Base-by-base conservation (phyloP, 1,284 basidiomycete genomes). In the Anthracocystis walkeri region DNA sequence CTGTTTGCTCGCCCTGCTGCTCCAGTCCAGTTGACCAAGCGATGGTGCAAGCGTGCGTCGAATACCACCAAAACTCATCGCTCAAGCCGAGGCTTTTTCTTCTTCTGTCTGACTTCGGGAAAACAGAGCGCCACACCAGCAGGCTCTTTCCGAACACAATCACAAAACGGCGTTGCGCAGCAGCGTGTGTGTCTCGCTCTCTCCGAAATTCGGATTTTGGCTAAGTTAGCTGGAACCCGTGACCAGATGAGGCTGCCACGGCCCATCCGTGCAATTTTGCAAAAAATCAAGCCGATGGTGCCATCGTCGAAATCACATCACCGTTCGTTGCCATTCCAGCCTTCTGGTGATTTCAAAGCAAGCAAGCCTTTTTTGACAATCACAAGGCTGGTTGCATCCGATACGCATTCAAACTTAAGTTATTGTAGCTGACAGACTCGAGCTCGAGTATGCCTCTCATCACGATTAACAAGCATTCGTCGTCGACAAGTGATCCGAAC, bases 11-110 rank as follows among this genome's bases (percentile, higher is more conserved):
- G 14, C 18, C 23, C 31, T 33, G 31, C 31, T 33, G 31, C 10
- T 51, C 20, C 18, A 14, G 21, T 10, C 41, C 21, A 27, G 21
- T 49, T n/a, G n/a, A n/a, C 29, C 4, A 29, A 29, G 4, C 29
- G 31, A 59, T 59, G 49, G 49, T 44, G 58, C 58, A 59, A 59
- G 58, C 58, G 25, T 40, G 53, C 53, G 38, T 41, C 6, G 45
- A 33, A 49, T 7, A 14, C 48, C 27, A 29, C 16, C 46, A 27
- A 40, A 40, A 18, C n/a, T n/a, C n/a, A n/a, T n/a, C n/a, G n/a
- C n/a, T 3, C 38, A 18, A 40, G 38, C 11, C 38, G 38, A 40
- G 38, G 11, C 12, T 40, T 12, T 7, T 40, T 29, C 29, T 29
- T 29, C 29, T 29, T 29, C 29, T 29, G 29, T 29, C 29, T 29